Evolutionary conservation across 164 flowering plant species (phyloP).

Genomic region (Vitis labrusca): DNA sequence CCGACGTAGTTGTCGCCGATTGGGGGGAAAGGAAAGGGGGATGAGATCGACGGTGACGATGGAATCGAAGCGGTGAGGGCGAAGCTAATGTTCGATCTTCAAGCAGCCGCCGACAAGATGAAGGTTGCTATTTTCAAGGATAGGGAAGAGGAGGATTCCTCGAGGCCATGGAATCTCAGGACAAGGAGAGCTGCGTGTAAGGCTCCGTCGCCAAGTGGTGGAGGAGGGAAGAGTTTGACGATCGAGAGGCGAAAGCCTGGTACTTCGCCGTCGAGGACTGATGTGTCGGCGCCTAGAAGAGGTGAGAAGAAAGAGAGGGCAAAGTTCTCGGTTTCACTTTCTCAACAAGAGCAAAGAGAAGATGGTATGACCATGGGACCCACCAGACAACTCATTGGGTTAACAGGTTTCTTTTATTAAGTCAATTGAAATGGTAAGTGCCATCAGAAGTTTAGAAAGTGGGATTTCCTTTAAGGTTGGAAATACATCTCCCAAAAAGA

Average conservation of each 20-base stretch:
- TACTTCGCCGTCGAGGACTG: constrained; percentile 29
- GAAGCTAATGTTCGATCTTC: constrained; percentile 63
- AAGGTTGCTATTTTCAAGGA: constrained; percentile 36
- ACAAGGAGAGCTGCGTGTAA: constrained; percentile 62
- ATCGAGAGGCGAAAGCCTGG: constrained; percentile 16
- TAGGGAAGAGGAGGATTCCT: constrained; percentile 16
- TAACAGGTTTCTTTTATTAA: too few species aligned
- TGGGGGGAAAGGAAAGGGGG: constrained; percentile 9
- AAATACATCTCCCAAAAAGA: too few species aligned
- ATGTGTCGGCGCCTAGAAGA: constrained; percentile 17
- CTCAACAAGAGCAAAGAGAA: constrained; percentile 33
- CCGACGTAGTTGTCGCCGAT: not conserved
- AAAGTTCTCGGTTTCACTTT: constrained; percentile 49
- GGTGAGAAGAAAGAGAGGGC: constrained; percentile 32
- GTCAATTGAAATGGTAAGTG: too few species aligned
- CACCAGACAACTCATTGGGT: too few species aligned
- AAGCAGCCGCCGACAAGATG: constrained; percentile 51
- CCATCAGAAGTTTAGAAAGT: too few species aligned
- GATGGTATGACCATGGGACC: too few species aligned
- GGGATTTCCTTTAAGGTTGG: too few species aligned
- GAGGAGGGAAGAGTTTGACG: constrained; percentile 19
- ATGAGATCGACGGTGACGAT: constrained; percentile 16
- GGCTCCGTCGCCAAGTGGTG: constrained; percentile 41
- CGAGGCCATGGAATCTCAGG: constrained; percentile 76
- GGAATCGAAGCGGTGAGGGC: constrained; percentile 60